Base-by-base conservation (phyloP, 2,329 filamentous ascomycete species). In the Fonsecaea erecta region DNA sequence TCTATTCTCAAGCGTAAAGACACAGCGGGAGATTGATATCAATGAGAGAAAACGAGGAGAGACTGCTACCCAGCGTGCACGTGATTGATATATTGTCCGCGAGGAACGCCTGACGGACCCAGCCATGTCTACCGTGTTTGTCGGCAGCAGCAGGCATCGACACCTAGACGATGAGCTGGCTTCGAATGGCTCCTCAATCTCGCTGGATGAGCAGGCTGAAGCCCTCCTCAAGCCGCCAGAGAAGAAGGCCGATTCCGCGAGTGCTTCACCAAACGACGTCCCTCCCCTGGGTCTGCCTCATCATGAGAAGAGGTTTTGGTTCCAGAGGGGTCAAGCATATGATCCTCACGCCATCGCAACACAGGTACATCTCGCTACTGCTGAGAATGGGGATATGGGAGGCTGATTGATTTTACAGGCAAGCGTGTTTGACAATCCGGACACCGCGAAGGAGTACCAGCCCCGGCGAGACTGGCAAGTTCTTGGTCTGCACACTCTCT, bases 351-450 rank as follows among this genome's bases (percentile, higher is more conserved):
- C 70, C 26, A 71, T 75, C 32, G 78, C 79, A n/a, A 77, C 73
- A 16, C 55, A 53, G 35, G 56, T 60, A n/a, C 11, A 21, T 26
- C 7, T 26, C 26, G 6, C 5, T 26, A 8, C 35, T 34, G 24
- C n/a, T 34, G 21, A 21, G 55, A 14, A 32, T 7, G 12, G 40
- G 14, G 32, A 8, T 24, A 30, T n/a, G 11, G 56, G 9, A 34
- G 46, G 24, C 56, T 51, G 56, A 60, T 16, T 32, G 6, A 18
- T 12, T 0, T 9, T 37, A 14, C 71, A 82, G 68, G 78, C 77
- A 7, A 82, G 79, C 1, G 80, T 82, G 7, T 82, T 75, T 52
- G 80, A 82, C 43, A 75, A 81, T 53, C 76, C 77, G 0, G 76
- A 78, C 1, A 70, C 76, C 1, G 77, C 75, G 6, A 75, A 76